phyloP scores from a whole-genome alignment of 1,284 basidiomycete genomes.

The Apiotrichum domesticum region DNA sequence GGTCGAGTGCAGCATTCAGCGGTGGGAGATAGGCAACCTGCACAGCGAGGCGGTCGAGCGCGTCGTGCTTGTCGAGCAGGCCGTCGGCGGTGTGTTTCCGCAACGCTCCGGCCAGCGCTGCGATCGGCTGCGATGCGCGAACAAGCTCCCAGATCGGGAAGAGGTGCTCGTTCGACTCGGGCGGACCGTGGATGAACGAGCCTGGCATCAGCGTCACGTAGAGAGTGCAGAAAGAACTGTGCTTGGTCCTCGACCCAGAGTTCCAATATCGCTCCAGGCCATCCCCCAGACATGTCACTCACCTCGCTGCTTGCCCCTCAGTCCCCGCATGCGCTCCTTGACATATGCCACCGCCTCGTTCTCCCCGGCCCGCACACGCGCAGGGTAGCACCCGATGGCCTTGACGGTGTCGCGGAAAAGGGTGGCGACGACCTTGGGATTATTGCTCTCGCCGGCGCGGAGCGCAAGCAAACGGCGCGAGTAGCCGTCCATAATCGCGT shows the following conservation, averaged over 20 bases:
- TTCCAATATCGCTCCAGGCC: too few relatives aligned
- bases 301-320: background rate
- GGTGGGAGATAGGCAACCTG: constrained; percentile 1
- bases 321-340: background rate
- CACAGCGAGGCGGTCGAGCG: background rate
- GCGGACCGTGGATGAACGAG: constrained; percentile 2
- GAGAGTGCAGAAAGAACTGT: too few relatives aligned
- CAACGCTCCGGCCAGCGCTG: background rate
- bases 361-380: background rate
- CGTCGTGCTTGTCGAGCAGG: background rate
- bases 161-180: background rate
- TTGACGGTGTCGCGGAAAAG: constrained; percentile 1
- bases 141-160: background rate
- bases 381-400: background rate
- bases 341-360: background rate
- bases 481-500: constrained; percentile 3
- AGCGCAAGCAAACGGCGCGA: background rate
- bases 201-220: background rate
- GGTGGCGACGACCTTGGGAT: background rate
- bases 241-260: too few relatives aligned
- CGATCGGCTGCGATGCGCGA: background rate
- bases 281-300: background rate
- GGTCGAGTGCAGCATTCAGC: background rate
- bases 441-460: background rate
- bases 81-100: background rate